Evolutionary conservation across 1,284 basidiomycete genomes (phyloP).

Genomic region (Schizophyllum amplum): DNA sequence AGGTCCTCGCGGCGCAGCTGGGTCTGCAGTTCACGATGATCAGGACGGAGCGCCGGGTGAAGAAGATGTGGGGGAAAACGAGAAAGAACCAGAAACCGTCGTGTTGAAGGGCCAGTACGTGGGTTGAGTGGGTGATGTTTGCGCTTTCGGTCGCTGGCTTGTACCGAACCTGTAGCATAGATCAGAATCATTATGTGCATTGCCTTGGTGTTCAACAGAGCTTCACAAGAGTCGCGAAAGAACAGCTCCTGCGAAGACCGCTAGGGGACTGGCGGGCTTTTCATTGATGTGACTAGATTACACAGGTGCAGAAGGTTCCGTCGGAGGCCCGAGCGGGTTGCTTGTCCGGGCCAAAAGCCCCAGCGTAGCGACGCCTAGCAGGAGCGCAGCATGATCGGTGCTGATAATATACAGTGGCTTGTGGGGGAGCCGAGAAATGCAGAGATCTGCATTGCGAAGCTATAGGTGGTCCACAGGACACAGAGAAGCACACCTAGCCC

Average conservation of each 20-base stretch:
- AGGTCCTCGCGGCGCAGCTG: neutral
- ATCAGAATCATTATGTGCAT: too few species aligned
- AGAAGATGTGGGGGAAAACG: neutral
- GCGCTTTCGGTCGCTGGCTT: neutral
- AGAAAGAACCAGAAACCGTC: neutral
- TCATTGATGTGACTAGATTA: neutral
- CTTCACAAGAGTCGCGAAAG: neutral
- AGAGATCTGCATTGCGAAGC: neutral
- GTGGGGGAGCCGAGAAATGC: neutral
- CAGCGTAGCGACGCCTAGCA: neutral
- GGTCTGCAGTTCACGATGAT: neutral
- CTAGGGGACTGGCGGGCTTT: neutral
- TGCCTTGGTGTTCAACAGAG: too few species aligned
- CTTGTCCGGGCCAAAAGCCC: neutral
- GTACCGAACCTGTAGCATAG: neutral
- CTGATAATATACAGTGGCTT: neutral
- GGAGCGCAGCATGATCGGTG: neutral
- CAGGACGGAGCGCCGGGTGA: neutral
- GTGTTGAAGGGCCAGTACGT: neutral
- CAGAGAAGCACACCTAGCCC: neutral
- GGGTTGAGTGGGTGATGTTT: too few species aligned
- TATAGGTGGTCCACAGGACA: neutral
- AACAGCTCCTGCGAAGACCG: neutral
- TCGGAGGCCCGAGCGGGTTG: too few species aligned
- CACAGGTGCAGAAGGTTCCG: neutral